phyloP scores from a whole-genome alignment of 2,329 filamentous ascomycete species.

The Thelonectria rubi region DNA sequence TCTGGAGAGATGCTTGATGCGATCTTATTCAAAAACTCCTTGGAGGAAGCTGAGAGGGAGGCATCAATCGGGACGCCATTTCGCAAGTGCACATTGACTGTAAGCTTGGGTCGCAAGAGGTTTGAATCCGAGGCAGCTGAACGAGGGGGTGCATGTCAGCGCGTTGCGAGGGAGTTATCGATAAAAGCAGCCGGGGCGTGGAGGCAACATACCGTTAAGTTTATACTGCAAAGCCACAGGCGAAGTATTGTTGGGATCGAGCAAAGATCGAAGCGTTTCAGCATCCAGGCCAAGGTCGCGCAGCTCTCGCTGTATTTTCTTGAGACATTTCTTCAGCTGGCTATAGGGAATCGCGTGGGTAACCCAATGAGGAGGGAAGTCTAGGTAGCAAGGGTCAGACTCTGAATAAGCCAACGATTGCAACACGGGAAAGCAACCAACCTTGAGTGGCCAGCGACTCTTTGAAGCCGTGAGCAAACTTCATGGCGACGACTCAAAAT shows the following conservation, averaged over 20 bases:
- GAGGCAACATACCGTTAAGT: conserved; percentile 55
- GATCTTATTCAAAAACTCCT: conserved; percentile 69
- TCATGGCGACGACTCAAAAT: conserved; percentile 65
- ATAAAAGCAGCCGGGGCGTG: not conserved
- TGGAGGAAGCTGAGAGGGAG: conserved; percentile 71
- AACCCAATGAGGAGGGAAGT: conserved; percentile 77
- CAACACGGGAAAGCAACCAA: conserved; percentile 33
- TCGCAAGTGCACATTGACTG: conserved; percentile 72
- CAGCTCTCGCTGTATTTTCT: conserved; percentile 79
- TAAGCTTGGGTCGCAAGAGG: conserved; percentile 72
- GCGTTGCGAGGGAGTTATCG: not conserved
- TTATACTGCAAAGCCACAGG: conserved; percentile 63
- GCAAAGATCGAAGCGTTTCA: conserved; percentile 72
- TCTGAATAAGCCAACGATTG: not conserved
- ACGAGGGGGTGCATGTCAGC: conserved; percentile 6
- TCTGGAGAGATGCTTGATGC: conserved; percentile 53
- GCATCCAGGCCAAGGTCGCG: conserved; percentile 75
- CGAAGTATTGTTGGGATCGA: conserved; percentile 60
- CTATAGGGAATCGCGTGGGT: conserved; percentile 83
- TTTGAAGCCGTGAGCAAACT: conserved; percentile 84
- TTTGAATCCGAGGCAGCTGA: conserved; percentile 52
- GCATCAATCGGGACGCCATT: conserved; percentile 76
- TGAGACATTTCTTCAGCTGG: conserved; percentile 88
- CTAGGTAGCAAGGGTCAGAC: conserved; percentile 44
- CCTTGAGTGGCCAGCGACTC: conserved; percentile 72